Evolutionary conservation across 257 asterid species (phyloP).

Genomic region (Rauvolfia tetraphylla): DNA sequence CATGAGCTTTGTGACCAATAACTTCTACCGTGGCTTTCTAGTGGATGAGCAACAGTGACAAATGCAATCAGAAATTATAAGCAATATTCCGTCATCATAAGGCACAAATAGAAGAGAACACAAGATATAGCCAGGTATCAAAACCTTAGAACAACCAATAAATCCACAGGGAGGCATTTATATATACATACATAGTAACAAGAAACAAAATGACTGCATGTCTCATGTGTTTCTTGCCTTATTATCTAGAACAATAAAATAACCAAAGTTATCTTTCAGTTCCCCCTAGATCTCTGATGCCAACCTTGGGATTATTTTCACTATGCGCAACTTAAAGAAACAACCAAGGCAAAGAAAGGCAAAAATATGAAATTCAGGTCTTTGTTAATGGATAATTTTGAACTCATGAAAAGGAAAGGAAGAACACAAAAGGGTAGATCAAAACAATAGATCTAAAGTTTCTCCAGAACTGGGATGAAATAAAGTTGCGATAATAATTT

Average conservation of each 20-base stretch:
- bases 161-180: not conserved
- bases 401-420: not conserved
- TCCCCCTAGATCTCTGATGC: not conserved
- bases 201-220: not conserved
- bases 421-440: not conserved
- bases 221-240: not conserved
- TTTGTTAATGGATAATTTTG: not conserved
- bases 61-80: not conserved
- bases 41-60: constrained; percentile 19
- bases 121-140: not conserved
- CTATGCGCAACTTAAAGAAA: not conserved
- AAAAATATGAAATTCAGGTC: not conserved
- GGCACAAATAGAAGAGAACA: not conserved
- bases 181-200: not conserved
- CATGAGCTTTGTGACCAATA: constrained; percentile 85
- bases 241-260: not conserved
- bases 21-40: constrained; percentile 84
- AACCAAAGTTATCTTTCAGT: not conserved
- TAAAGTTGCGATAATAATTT: not conserved
- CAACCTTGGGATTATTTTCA: not conserved
- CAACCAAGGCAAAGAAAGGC: not conserved
- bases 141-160: not conserved
- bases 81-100: too few species aligned
- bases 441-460: not conserved
- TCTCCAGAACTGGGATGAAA: not conserved